Base-by-base conservation (phyloP, 2,329 filamentous ascomycete genomes). In the Arthrobotrys sinensis region DNA sequence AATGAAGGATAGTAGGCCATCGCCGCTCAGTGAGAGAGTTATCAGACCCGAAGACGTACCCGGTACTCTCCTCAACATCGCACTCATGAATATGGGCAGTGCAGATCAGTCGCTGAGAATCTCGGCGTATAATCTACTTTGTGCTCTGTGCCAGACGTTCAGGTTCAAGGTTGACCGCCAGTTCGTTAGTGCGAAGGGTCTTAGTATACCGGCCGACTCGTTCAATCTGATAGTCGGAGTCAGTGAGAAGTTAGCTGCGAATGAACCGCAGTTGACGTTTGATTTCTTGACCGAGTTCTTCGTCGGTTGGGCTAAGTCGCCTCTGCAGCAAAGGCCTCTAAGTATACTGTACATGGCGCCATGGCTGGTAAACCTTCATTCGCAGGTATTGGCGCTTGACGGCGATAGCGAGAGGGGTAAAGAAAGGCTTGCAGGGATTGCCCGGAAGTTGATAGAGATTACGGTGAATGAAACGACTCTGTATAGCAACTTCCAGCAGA, bases 251-350 rank as follows among this genome's bases (percentile, higher is more conserved):
- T 85, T 92, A 14, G 90, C 90, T 7, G 84, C 85, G 34, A 87
- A 89, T 19, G 90, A 92, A 81, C 89, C 90, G 21, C 90, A 91
- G 80, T 86, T 92, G 6, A 92, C 90, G 0, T 88, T 87, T 6
- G 90, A 92, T 81, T 92, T 92, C 81, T 82, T 92, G 45, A 91
- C 90, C n/a, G 90, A 92, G 81, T 92, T 92, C 82, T 92, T 92
- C 75, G 89, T 91, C 24, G 89, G 90, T 16, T 92, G 90, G 90
- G 90, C 91, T 80, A 91, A 90, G 81, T 90, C 91, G 80, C 87
- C 89, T 0, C 88, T 90, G 38, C 88, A 91, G 70, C 90, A 92
- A 82, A 89, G 90, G 80, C 89, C 90, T 0, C 82, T 92, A 24
- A 91, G 90, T 80, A 85, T 92, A 34, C 88, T 90, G 4, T 92